Conservation (phyloP, 305 asterid species). For the Fraxinus floribunda region DNA sequence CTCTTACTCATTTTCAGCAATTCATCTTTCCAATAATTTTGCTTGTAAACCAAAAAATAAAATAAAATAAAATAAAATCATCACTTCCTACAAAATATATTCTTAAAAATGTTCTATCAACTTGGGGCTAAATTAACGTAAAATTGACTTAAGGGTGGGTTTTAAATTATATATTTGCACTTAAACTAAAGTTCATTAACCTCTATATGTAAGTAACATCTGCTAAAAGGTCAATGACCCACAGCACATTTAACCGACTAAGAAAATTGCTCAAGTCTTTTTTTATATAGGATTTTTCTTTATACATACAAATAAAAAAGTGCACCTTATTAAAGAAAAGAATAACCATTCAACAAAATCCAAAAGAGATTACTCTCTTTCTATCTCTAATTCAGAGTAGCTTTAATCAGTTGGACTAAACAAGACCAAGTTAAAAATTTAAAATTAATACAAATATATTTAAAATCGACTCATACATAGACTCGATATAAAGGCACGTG, state of each 20-base stretch:
- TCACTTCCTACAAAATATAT: neutral
- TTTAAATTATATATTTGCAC: neutral
- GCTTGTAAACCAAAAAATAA: neutral
- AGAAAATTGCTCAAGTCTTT: neutral
- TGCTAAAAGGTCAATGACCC: neutral
- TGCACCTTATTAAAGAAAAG: neutral
- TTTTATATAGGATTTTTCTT: neutral
- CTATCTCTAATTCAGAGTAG: neutral
- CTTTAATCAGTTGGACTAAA: neutral
- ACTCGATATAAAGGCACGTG: neutral
- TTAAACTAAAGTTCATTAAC: neutral
- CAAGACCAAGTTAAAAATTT: neutral
- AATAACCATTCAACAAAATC: neutral
- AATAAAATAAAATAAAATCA: too few relatives aligned
- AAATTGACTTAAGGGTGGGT: too few relatives aligned
- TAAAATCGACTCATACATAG: neutral
- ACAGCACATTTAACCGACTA: neutral
- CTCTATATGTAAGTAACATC: neutral
- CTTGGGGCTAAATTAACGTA: too few relatives aligned
- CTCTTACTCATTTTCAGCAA: too few relatives aligned
- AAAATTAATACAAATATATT: neutral
- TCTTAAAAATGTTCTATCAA: too few relatives aligned
- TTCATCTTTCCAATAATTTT: too few relatives aligned
- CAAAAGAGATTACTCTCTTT: neutral
- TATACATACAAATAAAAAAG: neutral